A percentile compares a stretch with the other conserved stretches of the same genome.
These are phyloP conservation scores for Auricularia sp. DNA, from an alignment of 768 basidiomycete species.

Conservation along the genomic window DNA sequence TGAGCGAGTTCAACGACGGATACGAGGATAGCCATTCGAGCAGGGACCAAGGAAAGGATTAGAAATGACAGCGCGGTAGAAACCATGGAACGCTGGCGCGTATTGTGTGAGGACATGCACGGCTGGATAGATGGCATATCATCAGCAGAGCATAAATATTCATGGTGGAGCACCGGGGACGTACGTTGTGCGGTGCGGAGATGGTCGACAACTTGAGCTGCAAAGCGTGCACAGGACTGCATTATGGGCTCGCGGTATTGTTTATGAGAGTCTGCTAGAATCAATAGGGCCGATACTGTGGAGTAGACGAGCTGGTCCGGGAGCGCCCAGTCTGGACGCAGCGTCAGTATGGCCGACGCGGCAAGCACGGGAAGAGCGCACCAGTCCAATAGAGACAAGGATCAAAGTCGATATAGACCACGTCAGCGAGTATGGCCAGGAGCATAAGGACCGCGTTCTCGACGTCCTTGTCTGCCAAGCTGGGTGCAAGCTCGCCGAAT, in stretches of 20 bases:
- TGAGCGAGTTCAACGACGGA: slow-evolving; percentile 45
- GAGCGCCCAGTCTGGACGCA: slow-evolving; percentile 63
- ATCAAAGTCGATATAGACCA: slow-evolving; percentile 72
- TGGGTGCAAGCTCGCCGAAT: slow-evolving; percentile 67
- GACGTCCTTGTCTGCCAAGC: slow-evolving; percentile 47
- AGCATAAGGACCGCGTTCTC: slow-evolving; percentile 50
- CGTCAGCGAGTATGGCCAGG: slow-evolving; percentile 57
- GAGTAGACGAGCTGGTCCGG: slow-evolving; percentile 79
- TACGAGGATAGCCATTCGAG: slow-evolving; percentile 55
- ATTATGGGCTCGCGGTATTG: slow-evolving; percentile 42
- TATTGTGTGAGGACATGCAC: slow-evolving; percentile 63
- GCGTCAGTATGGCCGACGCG: background rate
- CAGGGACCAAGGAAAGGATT: slow-evolving; percentile 64
- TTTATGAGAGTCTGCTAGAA: slow-evolving; percentile 46
- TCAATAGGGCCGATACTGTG: slow-evolving; percentile 65
- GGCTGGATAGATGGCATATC: slow-evolving; percentile 32
- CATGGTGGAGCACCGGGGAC: slow-evolving; percentile 16
- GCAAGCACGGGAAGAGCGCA: slow-evolving; percentile 16
- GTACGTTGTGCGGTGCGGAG: slow-evolving; percentile 47
- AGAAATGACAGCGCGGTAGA: slow-evolving; percentile 78
- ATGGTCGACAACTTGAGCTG: slow-evolving; percentile 44
- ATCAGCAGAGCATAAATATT: background rate
- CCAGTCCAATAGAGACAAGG: slow-evolving; percentile 72
- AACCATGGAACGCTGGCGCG: slow-evolving; percentile 74
- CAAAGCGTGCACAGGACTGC: slow-evolving; percentile 52